Base-by-base conservation (phyloP, 2,329 filamentous ascomycete genomes). In the Penicillium digitatum region DNA sequence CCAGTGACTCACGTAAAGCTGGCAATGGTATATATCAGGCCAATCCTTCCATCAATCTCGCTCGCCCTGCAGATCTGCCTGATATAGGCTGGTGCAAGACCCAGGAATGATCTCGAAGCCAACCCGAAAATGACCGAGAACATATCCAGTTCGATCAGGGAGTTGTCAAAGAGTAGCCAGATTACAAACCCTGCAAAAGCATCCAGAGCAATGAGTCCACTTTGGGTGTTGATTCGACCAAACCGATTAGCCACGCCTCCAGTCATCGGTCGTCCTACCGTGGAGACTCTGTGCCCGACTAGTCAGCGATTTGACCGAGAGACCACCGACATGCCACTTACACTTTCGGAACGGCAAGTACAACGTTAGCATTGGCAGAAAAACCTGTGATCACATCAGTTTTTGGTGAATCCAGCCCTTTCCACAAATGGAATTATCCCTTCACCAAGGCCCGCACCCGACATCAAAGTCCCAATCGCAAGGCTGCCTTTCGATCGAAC, bases 21-120 rank as follows among this genome's bases (percentile, higher is more conserved):
- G 12, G 76, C 76, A 24, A 80, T 63, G 14, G 78, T 78, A 59
- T 80, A 80, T 64, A 75, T 76, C 2, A 79, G 78, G 0, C 79
- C 79, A 67, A 71, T 78, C 22, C 76, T 74, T 55, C 76, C 66
- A 8, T 78, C 78, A 39, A 79, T 79, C 44, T 80, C 75, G 45
- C 77, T 78, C 0, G 76, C 70, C 22, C 76, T 71, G 18, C 77
- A 80, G 3, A 79, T 73, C 46, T 79, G 76, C 1, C 77, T 76
- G 52, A 81, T 72, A 24, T 78, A 80, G 0, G 78, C 78, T 26
- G 69, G 61, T 1, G 74, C 72, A 0, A 79, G 69, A 11, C 75
- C 76, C 40, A 81, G 69, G 57, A 78, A 80, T 0, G 76, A 76
- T 0, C 78, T 78, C 0, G 76, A 78, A 0, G 73, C 75, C 16